Conservation (phyloP, 495 filamentous ascomycete genomes). For the Pseudoneurospora amorphoporcata region DNA sequence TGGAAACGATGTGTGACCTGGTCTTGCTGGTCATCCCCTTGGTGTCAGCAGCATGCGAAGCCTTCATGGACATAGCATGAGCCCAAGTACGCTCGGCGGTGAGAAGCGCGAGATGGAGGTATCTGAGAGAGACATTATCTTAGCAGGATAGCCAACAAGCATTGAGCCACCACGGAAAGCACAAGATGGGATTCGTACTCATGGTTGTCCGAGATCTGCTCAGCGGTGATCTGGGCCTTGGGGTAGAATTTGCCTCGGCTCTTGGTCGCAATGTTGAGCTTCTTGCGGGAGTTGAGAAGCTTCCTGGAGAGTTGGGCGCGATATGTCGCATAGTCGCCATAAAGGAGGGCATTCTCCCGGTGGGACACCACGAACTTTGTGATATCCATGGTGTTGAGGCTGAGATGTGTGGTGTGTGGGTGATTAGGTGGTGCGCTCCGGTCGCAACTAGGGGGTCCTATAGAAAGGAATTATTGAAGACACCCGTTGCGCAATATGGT, state of each 20-base stretch:
- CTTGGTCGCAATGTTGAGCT: slow-evolving; percentile 68
- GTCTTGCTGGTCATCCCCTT: slow-evolving; percentile 70
- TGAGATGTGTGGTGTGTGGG: background rate
- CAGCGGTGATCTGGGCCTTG: slow-evolving; percentile 60
- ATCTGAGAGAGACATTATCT: slow-evolving; percentile 39
- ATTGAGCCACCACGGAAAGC: background rate
- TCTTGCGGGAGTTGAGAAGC: slow-evolving; percentile 74
- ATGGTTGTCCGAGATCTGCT: slow-evolving; percentile 65
- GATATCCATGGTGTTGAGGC: slow-evolving; percentile 63
- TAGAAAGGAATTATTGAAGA: background rate
- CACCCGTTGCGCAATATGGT: background rate
- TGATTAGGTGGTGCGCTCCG: background rate
- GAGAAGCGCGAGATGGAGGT: slow-evolving; percentile 68
- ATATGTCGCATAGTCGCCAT: slow-evolving; percentile 84
- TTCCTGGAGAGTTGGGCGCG: slow-evolving; percentile 68
- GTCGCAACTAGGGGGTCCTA: background rate
- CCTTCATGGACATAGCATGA: slow-evolving; percentile 89
- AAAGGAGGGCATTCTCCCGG: slow-evolving; percentile 69
- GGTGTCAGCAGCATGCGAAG: slow-evolving; percentile 65
- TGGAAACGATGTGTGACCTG: slow-evolving; percentile 76
- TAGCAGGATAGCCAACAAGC: background rate
- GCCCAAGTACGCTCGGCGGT: slow-evolving; percentile 92
- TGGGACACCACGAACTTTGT: slow-evolving; percentile 70
- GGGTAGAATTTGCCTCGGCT: slow-evolving; percentile 75
- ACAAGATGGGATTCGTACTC: slow-evolving; percentile 44